phyloP scores from a whole-genome alignment of 2,329 filamentous ascomycete genomes.

The Helotiales sp. region DNA sequence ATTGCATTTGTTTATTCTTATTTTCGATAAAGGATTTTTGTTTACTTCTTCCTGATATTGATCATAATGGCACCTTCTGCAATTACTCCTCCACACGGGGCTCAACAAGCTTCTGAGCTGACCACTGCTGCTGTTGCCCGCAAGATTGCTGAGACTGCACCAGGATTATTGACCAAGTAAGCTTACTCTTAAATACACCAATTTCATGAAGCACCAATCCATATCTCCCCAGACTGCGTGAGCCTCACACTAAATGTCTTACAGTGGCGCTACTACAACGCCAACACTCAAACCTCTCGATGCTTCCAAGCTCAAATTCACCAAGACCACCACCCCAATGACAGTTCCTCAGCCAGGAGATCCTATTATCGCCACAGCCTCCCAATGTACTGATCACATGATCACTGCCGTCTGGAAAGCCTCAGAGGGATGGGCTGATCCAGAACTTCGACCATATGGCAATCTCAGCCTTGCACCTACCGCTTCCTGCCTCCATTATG shows the following conservation, averaged over 20 bases:
- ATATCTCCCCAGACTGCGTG: neutral
- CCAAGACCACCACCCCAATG: conserved; percentile 50
- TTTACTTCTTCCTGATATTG: neutral
- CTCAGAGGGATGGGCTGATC: conserved; percentile 68
- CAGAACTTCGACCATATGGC: conserved; percentile 76
- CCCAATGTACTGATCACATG: conserved; percentile 78
- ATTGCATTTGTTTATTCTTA: neutral
- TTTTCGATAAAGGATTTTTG: neutral
- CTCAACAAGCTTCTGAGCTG: conserved; percentile 50
- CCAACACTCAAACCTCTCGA: conserved; percentile 50
- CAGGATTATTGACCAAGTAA: conserved; percentile 51
- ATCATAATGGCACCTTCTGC: conserved; percentile 49
- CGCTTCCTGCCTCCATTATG: conserved; percentile 81
- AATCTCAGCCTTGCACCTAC: conserved; percentile 78
- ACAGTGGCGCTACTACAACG: conserved; percentile 38
- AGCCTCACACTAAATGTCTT: neutral
- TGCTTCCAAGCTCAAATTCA: conserved; percentile 61
- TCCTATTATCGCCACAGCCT: conserved; percentile 32
- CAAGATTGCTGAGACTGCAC: conserved; percentile 43
- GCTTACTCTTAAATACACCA: neutral
- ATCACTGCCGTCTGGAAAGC: conserved; percentile 69
- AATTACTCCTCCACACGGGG: conserved; percentile 38
- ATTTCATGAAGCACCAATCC: neutral
- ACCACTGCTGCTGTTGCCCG: conserved; percentile 52
- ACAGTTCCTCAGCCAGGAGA: conserved; percentile 51